phyloP scores from a whole-genome alignment of 2,329 filamentous ascomycete species.

The Nemania sp. region DNA sequence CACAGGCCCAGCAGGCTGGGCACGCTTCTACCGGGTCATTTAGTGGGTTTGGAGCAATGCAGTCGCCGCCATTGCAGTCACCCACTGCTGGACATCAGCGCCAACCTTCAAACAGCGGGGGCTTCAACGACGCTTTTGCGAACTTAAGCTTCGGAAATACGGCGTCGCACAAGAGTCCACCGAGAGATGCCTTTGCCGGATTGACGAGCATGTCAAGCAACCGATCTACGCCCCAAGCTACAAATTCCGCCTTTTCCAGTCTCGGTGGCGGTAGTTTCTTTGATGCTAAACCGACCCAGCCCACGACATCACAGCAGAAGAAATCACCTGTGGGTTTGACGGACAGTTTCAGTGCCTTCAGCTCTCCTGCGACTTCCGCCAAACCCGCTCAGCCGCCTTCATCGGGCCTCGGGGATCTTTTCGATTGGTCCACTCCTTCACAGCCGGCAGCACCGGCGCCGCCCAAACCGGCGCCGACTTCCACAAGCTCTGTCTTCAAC shows the following conservation, averaged over 20 bases:
- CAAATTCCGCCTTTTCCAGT: constrained; percentile 44
- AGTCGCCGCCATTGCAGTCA: constrained; percentile 58
- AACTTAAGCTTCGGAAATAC: constrained; percentile 63
- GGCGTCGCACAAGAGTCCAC: constrained; percentile 45
- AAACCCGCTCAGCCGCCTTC: constrained; percentile 51
- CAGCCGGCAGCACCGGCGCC: constrained; percentile 52
- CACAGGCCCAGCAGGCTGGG: constrained; percentile 48
- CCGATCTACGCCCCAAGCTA: constrained; percentile 45
- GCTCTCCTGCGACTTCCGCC: constrained; percentile 47
- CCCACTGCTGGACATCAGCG: constrained; percentile 55
- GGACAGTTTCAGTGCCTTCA: constrained; percentile 67
- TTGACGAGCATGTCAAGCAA: constrained; percentile 42
- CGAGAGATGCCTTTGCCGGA: constrained; percentile 45
- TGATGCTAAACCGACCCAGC: constrained; percentile 68
- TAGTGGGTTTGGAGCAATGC: constrained; percentile 71
- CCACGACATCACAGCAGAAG: constrained; percentile 58
- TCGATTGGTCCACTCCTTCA: constrained; percentile 68
- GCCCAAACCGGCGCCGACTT: constrained; percentile 45
- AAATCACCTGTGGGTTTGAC: constrained; percentile 44
- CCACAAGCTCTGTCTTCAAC: constrained; percentile 76
- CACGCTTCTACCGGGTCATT: constrained; percentile 67
- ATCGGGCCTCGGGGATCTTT: constrained; percentile 74
- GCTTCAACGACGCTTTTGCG: constrained; percentile 81
- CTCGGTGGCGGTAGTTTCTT: constrained; percentile 80
- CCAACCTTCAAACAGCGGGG: constrained; percentile 56